Evolutionary conservation across 495 filamentous ascomycete species (phyloP).

Genomic region (Penicillium herquei): DNA sequence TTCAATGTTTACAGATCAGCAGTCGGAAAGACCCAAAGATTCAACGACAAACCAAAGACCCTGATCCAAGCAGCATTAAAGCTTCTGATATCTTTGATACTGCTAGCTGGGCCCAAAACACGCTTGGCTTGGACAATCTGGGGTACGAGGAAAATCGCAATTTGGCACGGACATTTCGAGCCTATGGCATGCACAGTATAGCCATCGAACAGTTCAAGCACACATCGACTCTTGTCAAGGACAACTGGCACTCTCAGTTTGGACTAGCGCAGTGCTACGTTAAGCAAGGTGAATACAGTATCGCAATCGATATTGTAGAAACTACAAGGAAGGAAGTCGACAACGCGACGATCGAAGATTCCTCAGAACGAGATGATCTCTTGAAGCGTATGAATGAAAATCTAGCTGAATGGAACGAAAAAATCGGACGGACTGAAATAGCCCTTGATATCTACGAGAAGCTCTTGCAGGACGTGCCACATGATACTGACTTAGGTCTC

Average conservation of each 20-base stretch:
- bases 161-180: background rate
- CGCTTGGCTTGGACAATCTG: background rate
- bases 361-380: background rate
- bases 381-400: constrained; percentile 1
- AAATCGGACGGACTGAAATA: constrained; percentile 2
- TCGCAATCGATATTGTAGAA: constrained; percentile 13
- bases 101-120: background rate
- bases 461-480: constrained; percentile 2
- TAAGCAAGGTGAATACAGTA: background rate
- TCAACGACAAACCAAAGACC: background rate
- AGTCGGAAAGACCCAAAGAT: background rate
- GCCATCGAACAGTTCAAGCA: constrained; percentile 17
- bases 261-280: constrained; percentile 13
- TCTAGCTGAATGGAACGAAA: constrained; percentile 7
- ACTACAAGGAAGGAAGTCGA: background rate
- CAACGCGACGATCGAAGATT: background rate
- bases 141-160: background rate
- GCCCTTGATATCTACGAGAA: constrained; percentile 12
- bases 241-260: constrained; percentile 15
- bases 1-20: background rate
- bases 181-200: background rate
- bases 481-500: constrained; percentile 9
- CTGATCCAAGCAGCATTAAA: background rate
- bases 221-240: constrained; percentile 4
- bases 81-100: background rate